phyloP scores from a whole-genome alignment of 2,329 filamentous ascomycete genomes.

The Talaromyces sp. region DNA sequence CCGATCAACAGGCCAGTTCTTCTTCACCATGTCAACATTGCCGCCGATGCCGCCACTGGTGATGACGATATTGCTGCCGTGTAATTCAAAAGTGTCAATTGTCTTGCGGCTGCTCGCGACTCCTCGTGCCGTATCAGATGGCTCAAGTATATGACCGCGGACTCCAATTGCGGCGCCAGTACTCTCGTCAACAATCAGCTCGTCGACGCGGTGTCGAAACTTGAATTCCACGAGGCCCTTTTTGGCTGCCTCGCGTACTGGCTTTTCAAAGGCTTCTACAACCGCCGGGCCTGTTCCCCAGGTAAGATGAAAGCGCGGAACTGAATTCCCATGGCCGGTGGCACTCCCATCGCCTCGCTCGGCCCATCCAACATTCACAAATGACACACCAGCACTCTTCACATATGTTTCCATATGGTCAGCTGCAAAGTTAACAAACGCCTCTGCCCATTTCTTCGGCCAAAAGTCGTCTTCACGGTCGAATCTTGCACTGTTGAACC shows the following conservation, averaged over 20 bases:
- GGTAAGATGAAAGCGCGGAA: slow-evolving; percentile 58
- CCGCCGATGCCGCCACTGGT: slow-evolving; percentile 57
- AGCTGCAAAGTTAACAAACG: slow-evolving; percentile 58
- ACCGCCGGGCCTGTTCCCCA: slow-evolving; percentile 60
- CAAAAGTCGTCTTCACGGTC: slow-evolving; percentile 54
- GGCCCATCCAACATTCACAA: slow-evolving; percentile 56
- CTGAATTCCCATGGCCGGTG: slow-evolving; percentile 57
- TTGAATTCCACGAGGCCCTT: slow-evolving; percentile 51
- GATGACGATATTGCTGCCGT: slow-evolving; percentile 50
- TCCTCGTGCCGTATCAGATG: slow-evolving; percentile 48
- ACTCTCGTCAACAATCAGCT: slow-evolving; percentile 48
- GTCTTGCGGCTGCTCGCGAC: slow-evolving; percentile 44
- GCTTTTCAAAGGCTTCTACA: slow-evolving; percentile 53
- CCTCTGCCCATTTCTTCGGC: slow-evolving; percentile 58
- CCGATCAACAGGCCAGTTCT: slow-evolving; percentile 53
- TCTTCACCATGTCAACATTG: slow-evolving; percentile 56
- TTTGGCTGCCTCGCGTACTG: slow-evolving; percentile 49
- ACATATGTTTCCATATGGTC: slow-evolving; percentile 57
- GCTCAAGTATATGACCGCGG: slow-evolving; percentile 48
- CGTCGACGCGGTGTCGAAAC: slow-evolving; percentile 54
- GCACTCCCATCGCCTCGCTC: slow-evolving; percentile 54
- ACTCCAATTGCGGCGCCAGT: slow-evolving; percentile 51
- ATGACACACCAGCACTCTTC: slow-evolving; percentile 48
- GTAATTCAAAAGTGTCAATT: slow-evolving; percentile 50
- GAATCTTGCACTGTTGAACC: slow-evolving; percentile 54